phyloP scores from a whole-genome alignment of 1,284 basidiomycete species.

The Trichosporon sp. region DNA sequence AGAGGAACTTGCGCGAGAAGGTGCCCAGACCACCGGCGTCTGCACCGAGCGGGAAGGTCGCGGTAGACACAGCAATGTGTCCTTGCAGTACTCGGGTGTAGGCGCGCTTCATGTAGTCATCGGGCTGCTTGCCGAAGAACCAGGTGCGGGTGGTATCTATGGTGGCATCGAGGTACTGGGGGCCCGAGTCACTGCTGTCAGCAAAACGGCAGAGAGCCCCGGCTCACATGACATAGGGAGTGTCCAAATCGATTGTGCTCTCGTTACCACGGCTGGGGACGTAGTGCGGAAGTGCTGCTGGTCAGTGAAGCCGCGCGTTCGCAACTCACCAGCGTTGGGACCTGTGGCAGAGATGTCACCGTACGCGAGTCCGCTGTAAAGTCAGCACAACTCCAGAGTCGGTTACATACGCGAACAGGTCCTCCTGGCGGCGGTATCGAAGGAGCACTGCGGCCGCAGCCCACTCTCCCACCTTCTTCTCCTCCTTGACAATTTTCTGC shows the following conservation, averaged over 20 bases:
- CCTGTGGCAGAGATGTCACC: conserved; percentile 89
- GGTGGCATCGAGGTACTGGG: conserved; percentile 80
- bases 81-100: conserved; percentile 94
- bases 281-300: conserved; percentile 81
- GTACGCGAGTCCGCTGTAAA: conserved; percentile 68
- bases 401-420: conserved; percentile 61
- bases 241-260: conserved; percentile 66
- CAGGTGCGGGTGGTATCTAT: conserved; percentile 85
- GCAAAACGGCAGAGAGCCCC: not conserved
- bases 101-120: conserved; percentile 73
- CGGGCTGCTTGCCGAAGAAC: conserved; percentile 73
- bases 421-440: conserved; percentile 67
- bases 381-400: conserved; percentile 2
- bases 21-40: conserved; percentile 75
- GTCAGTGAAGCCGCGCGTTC: conserved; percentile 9
- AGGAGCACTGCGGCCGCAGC: conserved; percentile 81
- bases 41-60: conserved; percentile 82
- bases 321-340: conserved; percentile 59
- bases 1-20: conserved; percentile 75
- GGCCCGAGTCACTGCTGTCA: conserved; percentile 70
- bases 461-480: conserved; percentile 77
- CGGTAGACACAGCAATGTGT: conserved; percentile 87
- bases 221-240: conserved; percentile 81
- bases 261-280: conserved; percentile 68
- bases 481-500: conserved; percentile 66